Conservation (phyloP, 345 rosid species). For the Cardiospermum halicacabum region DNA sequence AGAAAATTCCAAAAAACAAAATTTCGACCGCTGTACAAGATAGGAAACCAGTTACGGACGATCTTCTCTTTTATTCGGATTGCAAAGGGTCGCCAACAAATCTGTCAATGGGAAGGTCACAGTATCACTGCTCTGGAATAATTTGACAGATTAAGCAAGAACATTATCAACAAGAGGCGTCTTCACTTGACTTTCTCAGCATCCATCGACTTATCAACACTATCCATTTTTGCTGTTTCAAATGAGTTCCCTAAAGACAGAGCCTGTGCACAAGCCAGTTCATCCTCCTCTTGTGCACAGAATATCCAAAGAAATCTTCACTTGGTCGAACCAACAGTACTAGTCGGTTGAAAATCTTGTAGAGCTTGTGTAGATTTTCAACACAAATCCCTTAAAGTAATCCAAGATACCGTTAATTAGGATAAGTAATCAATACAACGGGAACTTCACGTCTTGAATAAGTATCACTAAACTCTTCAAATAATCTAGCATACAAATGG, state of each 20-base stretch:
- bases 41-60: constrained; percentile 62
- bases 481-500: too few relatives aligned
- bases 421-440: too few relatives aligned
- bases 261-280: constrained; percentile 92
- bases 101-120: constrained; percentile 79
- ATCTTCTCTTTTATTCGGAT: constrained; percentile 85
- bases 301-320: too few relatives aligned
- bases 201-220: constrained; percentile 61
- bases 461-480: too few relatives aligned
- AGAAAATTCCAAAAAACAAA: constrained; percentile 59
- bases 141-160: constrained; percentile 70
- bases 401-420: too few relatives aligned
- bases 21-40: constrained; percentile 86
- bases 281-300: constrained; percentile 98
- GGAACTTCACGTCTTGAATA: too few relatives aligned
- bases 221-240: constrained; percentile 71
- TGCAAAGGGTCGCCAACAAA: constrained; percentile 83
- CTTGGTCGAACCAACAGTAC: too few relatives aligned
- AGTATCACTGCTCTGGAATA: constrained; percentile 68
- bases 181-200: constrained; percentile 44
- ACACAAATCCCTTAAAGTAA: too few relatives aligned
- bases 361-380: too few relatives aligned
- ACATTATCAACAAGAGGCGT: constrained; percentile 85
- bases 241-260: constrained; percentile 88
- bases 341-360: too few relatives aligned